phyloP scores from a whole-genome alignment of 352 stramenopile species.

The Phytophthora constricta region DNA sequence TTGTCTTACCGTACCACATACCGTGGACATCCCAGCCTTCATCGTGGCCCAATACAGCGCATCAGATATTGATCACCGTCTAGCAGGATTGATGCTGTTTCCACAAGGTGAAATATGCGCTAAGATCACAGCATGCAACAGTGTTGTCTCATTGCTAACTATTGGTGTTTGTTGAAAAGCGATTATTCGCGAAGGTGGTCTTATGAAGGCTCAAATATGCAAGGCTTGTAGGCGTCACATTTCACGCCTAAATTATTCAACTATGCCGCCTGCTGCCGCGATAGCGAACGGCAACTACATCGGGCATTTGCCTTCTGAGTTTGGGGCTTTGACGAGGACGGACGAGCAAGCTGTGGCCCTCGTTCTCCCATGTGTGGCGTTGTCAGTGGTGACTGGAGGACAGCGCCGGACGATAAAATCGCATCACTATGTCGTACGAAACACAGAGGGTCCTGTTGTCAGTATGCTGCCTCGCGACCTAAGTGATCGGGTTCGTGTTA shows the following conservation, averaged over 20 bases:
- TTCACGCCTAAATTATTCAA: neutral
- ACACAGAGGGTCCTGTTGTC: conserved; percentile 19
- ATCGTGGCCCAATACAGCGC: conserved; percentile 2
- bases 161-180: neutral
- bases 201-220: neutral
- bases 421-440: conserved; percentile 31
- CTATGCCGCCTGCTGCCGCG: no score
- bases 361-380: conserved; percentile 7
- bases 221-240: neutral
- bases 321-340: neutral
- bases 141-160: no score
- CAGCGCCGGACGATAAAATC: conserved; percentile 12
- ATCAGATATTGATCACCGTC: neutral
- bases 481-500: neutral
- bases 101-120: neutral
- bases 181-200: neutral
- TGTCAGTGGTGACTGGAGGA: conserved; percentile 18
- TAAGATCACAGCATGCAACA: neutral
- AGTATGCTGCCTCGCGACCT: conserved; percentile 1
- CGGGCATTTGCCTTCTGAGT: neutral
- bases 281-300: conserved; percentile 15
- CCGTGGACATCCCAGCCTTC: neutral
- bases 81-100: neutral
- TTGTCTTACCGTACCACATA: neutral
- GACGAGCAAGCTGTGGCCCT: conserved; percentile 8